phyloP scores from a whole-genome alignment of 2,329 filamentous ascomycete species.

The Dothidotthia symphoricarpi region DNA sequence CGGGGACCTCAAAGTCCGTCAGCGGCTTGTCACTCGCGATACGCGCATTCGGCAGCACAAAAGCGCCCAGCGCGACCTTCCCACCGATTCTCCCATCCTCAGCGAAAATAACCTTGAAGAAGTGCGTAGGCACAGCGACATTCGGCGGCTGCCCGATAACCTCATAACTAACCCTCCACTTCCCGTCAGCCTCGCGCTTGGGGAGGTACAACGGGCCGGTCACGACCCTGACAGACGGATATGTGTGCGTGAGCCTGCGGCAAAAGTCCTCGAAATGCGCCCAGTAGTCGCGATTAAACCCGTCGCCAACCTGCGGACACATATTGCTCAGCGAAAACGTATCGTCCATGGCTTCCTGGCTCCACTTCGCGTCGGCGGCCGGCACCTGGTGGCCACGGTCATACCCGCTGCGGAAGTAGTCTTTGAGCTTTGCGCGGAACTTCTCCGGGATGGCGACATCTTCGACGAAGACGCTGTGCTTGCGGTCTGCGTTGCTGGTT shows the following conservation, averaged over 20 bases:
- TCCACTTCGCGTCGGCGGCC: constrained; percentile 95
- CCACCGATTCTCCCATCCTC: constrained; percentile 70
- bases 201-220: constrained; percentile 94
- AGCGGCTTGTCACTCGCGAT: constrained; percentile 88
- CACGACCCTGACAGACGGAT: constrained; percentile 85
- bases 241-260: constrained; percentile 72
- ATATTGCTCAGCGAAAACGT: constrained; percentile 95
- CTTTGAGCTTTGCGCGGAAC: constrained; percentile 86
- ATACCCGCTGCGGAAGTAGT: constrained; percentile 94
- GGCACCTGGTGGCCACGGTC: constrained; percentile 97
- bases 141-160: constrained; percentile 92
- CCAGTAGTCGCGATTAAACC: constrained; percentile 99
- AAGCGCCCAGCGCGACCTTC: constrained; percentile 81
- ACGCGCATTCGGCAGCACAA: constrained; percentile 87
- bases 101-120: constrained; percentile 98
- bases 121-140: constrained; percentile 94
- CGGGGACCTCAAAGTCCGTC: constrained; percentile 87
- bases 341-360: constrained; percentile 87
- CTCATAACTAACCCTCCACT: constrained; percentile 95
- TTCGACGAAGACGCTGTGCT: constrained; percentile 79
- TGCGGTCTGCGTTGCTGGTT: constrained; percentile 73
- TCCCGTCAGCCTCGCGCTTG: constrained; percentile 80
- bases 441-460: constrained; percentile 75
- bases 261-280: constrained; percentile 98
- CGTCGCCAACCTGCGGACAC: constrained; percentile 96